A percentile compares a stretch with the other conserved stretches of the same genome.
phyloP scores from a whole-genome alignment of 1,284 basidiomycete species.

The Acaromyces ingoldii region DNA sequence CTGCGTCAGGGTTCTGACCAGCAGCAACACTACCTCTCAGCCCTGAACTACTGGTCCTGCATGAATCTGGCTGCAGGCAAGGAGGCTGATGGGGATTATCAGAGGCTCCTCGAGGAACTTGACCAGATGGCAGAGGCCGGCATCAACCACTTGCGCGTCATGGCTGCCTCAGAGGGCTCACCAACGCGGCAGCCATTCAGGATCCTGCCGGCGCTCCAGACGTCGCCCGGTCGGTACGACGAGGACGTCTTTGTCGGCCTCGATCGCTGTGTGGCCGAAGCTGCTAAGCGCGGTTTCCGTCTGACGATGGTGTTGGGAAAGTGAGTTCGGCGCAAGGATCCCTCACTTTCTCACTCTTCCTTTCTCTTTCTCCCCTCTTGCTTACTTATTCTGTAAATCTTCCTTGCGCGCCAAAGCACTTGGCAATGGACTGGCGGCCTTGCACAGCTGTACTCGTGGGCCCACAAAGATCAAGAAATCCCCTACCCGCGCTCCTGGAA shows the following conservation, averaged over 20 bases:
- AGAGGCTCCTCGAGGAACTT: constrained; percentile 23
- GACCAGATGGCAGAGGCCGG: constrained; percentile 23
- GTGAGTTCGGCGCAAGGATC: no score
- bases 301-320: constrained; percentile 27
- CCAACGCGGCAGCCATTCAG: constrained; percentile 13
- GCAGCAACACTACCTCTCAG: no score
- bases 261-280: constrained; percentile 27
- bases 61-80: constrained; percentile 33
- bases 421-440: constrained; percentile 21
- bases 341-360: no score
- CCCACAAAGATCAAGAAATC: constrained; percentile 19
- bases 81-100: constrained; percentile 17
- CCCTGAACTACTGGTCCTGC: constrained; percentile 20
- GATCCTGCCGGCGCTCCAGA: constrained; percentile 15
- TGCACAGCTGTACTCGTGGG: constrained; percentile 19
- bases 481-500: constrained; percentile 29
- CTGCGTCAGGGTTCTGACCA: no score
- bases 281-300: constrained; percentile 24
- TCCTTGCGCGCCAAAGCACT: neutral
- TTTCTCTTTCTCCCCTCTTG: constrained; percentile 14
- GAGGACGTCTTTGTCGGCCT: constrained; percentile 27
- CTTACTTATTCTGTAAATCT: neutral
- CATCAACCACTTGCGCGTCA: constrained; percentile 35
- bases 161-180: constrained; percentile 16
- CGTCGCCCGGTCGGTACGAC: constrained; percentile 14